A percentile compares a stretch with the other conserved stretches of the same genome.
Evolutionary conservation across 805 yeast genomes (phyloP).

Genomic region (Brettanomyces sp.): DNA sequence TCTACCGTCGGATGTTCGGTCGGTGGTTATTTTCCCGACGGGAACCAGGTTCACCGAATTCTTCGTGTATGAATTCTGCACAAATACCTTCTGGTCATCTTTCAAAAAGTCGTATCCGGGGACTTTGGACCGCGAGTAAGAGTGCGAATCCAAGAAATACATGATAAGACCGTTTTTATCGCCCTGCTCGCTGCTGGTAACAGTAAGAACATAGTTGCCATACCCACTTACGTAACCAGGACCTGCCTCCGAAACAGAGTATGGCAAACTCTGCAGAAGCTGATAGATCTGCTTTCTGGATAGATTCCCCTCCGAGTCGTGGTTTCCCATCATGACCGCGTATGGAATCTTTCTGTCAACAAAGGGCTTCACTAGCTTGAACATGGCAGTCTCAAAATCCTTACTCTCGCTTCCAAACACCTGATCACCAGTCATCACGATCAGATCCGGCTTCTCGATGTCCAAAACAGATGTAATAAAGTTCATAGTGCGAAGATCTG

Average conservation of each 20-base stretch:
- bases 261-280: slow-evolving; percentile 53
- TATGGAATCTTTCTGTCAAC: slow-evolving; percentile 65
- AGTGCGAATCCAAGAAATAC: slow-evolving; percentile 80
- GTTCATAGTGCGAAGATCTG: slow-evolving; percentile 61
- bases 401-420: slow-evolving; percentile 72
- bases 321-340: slow-evolving; percentile 85
- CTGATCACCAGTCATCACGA: slow-evolving; percentile 87
- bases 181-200: slow-evolving; percentile 31
- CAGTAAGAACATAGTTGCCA: slow-evolving; percentile 65
- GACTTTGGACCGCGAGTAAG: slow-evolving; percentile 57
- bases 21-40: neutral
- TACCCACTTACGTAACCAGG: slow-evolving; percentile 66
- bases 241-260: slow-evolving; percentile 51
- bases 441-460: slow-evolving; percentile 73
- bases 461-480: slow-evolving; percentile 61
- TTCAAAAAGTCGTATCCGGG: slow-evolving; percentile 85
- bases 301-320: slow-evolving; percentile 81
- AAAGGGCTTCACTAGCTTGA: slow-evolving; percentile 67
- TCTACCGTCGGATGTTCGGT: slow-evolving; percentile 18
- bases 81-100: slow-evolving; percentile 16
- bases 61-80: slow-evolving; percentile 7
- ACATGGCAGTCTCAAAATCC: slow-evolving; percentile 74
- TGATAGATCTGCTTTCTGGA: slow-evolving; percentile 51
- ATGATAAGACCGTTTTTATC: slow-evolving; percentile 41
- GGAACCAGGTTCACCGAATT: neutral